phyloP scores from a whole-genome alignment of 768 basidiomycete species.

The Suillus paluster region DNA sequence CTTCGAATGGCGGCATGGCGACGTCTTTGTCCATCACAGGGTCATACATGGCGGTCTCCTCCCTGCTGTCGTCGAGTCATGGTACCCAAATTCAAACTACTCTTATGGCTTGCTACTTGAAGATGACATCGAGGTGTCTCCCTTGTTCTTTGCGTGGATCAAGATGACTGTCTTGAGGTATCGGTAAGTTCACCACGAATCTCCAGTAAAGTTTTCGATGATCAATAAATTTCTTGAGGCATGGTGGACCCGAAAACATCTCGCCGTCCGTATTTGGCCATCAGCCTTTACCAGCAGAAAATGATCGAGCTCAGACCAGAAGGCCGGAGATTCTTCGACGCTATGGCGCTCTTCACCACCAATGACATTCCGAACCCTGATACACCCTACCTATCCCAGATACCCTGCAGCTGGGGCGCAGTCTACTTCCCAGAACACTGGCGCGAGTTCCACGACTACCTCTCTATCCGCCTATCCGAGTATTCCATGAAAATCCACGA shows the following conservation, averaged over 20 bases:
- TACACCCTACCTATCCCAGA: conserved; percentile 82
- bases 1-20: conserved; percentile 65
- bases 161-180: conserved; percentile 83
- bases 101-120: conserved; percentile 82
- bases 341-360: conserved; percentile 58
- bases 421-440: conserved; percentile 90
- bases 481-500: conserved; percentile 33
- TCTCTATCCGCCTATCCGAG: conserved; percentile 71
- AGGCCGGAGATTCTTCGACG: conserved; percentile 71
- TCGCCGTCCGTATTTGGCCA: conserved; percentile 67
- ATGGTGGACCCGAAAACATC: conserved; percentile 47
- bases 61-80: conserved; percentile 85
- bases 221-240: conserved; percentile 43
- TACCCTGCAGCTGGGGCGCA: conserved; percentile 93
- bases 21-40: conserved; percentile 66
- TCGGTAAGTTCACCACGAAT: conserved; percentile 47
- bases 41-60: conserved; percentile 81
- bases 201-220: background rate
- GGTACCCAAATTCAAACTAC: conserved; percentile 78
- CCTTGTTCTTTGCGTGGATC: conserved; percentile 83
- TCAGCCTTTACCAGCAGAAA: conserved; percentile 89
- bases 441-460: conserved; percentile 85
- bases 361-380: conserved; percentile 44
- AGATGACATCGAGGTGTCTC: conserved; percentile 86
- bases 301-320: conserved; percentile 70